phyloP scores from a whole-genome alignment of 352 stramenopile species.

The Phytopythium mirpurense region DNA sequence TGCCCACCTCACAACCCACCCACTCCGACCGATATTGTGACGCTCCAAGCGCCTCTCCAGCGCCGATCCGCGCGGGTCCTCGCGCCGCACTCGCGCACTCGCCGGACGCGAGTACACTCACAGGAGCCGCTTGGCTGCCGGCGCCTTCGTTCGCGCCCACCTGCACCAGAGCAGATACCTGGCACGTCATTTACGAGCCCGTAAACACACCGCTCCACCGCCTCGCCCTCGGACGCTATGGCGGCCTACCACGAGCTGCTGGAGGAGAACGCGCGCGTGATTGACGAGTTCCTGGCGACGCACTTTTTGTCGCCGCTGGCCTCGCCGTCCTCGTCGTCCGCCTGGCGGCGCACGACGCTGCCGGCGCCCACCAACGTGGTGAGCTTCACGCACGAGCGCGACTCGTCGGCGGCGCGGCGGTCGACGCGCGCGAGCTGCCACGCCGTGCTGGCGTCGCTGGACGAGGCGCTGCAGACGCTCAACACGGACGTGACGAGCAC shows the following conservation, averaged over 20 bases:
- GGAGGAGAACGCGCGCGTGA: conserved; percentile 8
- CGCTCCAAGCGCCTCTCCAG: no score
- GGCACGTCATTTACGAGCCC: not conserved
- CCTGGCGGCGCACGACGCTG: conserved; percentile 30
- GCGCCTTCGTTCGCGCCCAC: conserved; percentile 5
- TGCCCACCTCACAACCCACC: no score
- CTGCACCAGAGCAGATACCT: conserved; percentile 4
- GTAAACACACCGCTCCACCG: not conserved
- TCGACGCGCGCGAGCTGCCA: conserved; percentile 52
- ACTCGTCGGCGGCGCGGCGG: conserved; percentile 34
- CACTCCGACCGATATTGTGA: no score
- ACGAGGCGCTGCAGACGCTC: conserved; percentile 54
- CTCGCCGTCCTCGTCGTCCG: conserved; percentile 22
- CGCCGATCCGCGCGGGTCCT: no score
- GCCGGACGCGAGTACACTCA: no score
- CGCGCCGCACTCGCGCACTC: no score
- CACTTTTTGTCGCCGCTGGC: conserved; percentile 10
- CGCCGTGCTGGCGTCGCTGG: conserved; percentile 44
- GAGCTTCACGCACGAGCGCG: conserved; percentile 35
- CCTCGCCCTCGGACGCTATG: not conserved
- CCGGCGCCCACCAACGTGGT: conserved; percentile 36
- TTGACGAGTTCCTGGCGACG: conserved; percentile 9
- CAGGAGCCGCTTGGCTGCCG: no score
- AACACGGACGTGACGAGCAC: conserved; percentile 44
- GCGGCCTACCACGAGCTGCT: conserved; percentile 11